phyloP scores from a whole-genome alignment of 139 green algal genomes.

The Chlamydomonas incerta region DNA sequence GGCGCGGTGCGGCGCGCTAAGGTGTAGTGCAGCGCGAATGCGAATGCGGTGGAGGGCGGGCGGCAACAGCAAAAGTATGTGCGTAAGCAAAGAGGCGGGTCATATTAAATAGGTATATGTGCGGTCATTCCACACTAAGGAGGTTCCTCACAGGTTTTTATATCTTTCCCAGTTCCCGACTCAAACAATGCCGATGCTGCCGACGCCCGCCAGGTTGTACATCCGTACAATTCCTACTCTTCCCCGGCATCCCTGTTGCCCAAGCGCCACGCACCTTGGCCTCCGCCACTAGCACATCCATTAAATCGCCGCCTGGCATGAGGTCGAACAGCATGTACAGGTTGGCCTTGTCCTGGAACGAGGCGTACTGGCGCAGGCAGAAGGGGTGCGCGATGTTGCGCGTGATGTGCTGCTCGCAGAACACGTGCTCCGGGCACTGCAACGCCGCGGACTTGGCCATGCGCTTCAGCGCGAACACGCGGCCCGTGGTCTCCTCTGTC shows the following conservation, averaged over 20 bases:
- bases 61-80: too few relatives aligned
- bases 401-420: conserved; percentile 95
- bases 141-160: too few relatives aligned
- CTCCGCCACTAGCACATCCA: conserved; percentile 94
- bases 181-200: too few relatives aligned
- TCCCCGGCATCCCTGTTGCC: conserved; percentile 25
- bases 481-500: conserved; percentile 68
- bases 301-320: conserved; percentile 94
- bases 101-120: too few relatives aligned
- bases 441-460: conserved; percentile 93
- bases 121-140: too few relatives aligned
- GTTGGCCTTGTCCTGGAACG: conserved; percentile 91
- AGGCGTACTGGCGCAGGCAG: conserved; percentile 95
- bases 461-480: conserved; percentile 93
- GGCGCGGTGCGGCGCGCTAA: too few relatives aligned
- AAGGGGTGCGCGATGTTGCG: conserved; percentile 94
- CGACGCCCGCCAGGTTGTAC: too few relatives aligned
- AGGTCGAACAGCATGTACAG: conserved; percentile 96
- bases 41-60: too few relatives aligned
- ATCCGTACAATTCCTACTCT: too few relatives aligned
- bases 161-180: too few relatives aligned
- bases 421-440: conserved; percentile 95
- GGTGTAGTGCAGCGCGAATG: too few relatives aligned
- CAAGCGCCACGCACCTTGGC: conserved; percentile 69
- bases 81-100: too few relatives aligned